A percentile compares a stretch with the other conserved stretches of the same genome.
These are phyloP conservation scores for Fusarium fujikuroi DNA, from an alignment of 2,329 filamentous ascomycete genomes.

Conservation along the genomic window DNA sequence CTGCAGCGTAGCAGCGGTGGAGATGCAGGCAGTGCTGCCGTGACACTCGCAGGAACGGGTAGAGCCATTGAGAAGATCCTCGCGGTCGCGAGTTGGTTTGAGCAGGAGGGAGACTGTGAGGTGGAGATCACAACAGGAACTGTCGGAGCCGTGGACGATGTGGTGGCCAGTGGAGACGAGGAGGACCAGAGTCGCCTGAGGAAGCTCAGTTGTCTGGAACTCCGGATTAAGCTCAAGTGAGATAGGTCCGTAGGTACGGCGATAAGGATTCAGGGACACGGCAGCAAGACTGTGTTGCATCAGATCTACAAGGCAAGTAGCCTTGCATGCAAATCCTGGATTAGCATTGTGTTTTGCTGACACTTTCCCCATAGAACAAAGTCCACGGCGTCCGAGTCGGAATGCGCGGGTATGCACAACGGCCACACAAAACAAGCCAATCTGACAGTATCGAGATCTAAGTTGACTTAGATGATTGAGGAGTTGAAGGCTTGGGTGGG, in stretches of 20 bases:
- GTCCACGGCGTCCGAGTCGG: slow-evolving; percentile 26
- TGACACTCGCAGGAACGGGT: slow-evolving; percentile 72
- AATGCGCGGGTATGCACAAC: slow-evolving; percentile 21
- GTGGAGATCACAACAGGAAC: slow-evolving; percentile 72
- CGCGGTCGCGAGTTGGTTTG: slow-evolving; percentile 72
- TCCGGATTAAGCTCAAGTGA: slow-evolving; percentile 59
- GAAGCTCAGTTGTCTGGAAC: slow-evolving; percentile 63
- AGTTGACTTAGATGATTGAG: neutral
- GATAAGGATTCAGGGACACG: slow-evolving; percentile 14
- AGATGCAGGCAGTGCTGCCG: slow-evolving; percentile 50
- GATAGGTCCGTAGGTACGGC: neutral
- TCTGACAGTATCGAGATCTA: slow-evolving; percentile 30
- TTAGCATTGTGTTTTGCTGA: slow-evolving; percentile 18
- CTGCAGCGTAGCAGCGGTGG: slow-evolving; percentile 50
- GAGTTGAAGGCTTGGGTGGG: slow-evolving; percentile 11
- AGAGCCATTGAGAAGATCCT: slow-evolving; percentile 73
- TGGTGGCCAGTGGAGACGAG: slow-evolving; percentile 57
- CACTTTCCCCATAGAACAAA: neutral
- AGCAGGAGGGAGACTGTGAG: slow-evolving; percentile 66
- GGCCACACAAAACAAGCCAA: slow-evolving; percentile 8
- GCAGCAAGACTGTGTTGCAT: slow-evolving; percentile 5
- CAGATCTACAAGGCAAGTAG: slow-evolving; percentile 15
- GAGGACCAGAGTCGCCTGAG: slow-evolving; percentile 56
- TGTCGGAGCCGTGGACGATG: slow-evolving; percentile 74
- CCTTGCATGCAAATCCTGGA: slow-evolving; percentile 12